Conservation (phyloP, 2,329 filamentous ascomycete species). For the Lomentospora prolificans region DNA sequence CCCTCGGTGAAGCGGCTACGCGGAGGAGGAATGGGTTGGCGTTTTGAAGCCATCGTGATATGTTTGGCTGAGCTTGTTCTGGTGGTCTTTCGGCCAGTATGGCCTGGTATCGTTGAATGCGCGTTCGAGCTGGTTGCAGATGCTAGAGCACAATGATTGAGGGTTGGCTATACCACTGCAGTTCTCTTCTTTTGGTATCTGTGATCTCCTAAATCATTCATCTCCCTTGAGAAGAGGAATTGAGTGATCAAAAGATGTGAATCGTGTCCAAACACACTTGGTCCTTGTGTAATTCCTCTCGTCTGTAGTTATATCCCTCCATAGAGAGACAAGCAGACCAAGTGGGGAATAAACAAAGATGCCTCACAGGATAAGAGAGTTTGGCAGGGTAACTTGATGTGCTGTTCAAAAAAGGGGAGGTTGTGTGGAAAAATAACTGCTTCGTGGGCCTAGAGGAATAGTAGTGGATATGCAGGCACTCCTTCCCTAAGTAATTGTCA, state of each 20-base stretch:
- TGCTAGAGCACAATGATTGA: background rate
- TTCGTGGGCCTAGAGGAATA: background rate
- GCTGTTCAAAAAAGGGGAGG: no score
- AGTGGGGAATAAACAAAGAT: background rate
- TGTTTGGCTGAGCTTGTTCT: background rate
- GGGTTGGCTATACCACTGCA: background rate
- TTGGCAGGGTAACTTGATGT: no score
- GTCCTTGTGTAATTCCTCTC: background rate
- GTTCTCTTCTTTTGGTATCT: background rate
- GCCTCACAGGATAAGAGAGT: background rate
- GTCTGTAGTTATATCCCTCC: background rate
- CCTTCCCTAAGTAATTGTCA: no score
- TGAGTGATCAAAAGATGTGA: background rate
- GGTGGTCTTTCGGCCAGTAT: background rate
- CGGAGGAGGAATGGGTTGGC: background rate
- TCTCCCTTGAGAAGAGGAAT: background rate
- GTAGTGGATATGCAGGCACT: background rate
- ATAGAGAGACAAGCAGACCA: background rate
- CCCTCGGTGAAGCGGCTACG: constrained; percentile 62
- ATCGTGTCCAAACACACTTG: background rate
- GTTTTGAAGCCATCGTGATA: background rate
- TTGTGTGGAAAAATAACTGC: no score
- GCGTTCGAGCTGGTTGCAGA: background rate
- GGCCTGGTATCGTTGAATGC: background rate
- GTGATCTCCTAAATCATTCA: background rate